These are phyloP conservation scores for Paxillus involutus DNA, from an alignment of 768 basidiomycete species.

Conservation along the genomic window DNA sequence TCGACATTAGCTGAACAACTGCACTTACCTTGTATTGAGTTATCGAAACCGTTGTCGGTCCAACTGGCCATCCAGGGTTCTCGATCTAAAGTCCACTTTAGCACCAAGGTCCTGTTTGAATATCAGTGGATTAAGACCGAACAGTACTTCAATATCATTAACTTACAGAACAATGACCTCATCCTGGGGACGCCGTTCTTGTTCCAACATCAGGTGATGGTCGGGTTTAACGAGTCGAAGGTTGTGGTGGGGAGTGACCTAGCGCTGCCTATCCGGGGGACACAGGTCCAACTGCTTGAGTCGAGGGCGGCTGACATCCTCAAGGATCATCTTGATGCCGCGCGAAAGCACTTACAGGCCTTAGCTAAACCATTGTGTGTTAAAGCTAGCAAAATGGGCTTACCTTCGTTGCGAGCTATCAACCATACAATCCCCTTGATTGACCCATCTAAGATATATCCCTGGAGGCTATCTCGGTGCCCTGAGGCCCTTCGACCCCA, in stretches of 20 bases:
- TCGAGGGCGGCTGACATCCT: not conserved
- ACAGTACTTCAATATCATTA: conserved; percentile 36
- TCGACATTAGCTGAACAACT: conserved; percentile 30
- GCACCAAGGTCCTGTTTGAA: conserved; percentile 7
- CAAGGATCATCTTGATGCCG: not conserved
- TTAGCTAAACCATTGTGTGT: not conserved
- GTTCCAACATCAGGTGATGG: conserved; percentile 29
- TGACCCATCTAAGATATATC: not conserved
- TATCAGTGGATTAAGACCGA: conserved; percentile 19
- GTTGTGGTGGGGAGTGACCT: conserved; percentile 11
- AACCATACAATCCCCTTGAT: conserved; percentile 1
- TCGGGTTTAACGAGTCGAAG: conserved; percentile 26
- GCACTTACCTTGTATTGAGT: not conserved
- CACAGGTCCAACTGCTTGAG: not conserved
- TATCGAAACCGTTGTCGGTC: conserved; percentile 26
- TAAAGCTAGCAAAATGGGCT: not conserved
- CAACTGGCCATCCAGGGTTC: conserved; percentile 34
- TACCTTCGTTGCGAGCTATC: not conserved
- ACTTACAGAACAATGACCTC: conserved; percentile 37
- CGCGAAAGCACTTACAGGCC: conserved; percentile 7
- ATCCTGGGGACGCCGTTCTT: conserved; percentile 40
- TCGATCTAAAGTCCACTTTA: conserved; percentile 22
- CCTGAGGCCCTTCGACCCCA: not conserved
- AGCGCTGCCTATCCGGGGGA: conserved; percentile 14
- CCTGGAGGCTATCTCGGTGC: not conserved